phyloP scores from a whole-genome alignment of 352 stramenopile species.

The Pelagophyceae sp. region DNA sequence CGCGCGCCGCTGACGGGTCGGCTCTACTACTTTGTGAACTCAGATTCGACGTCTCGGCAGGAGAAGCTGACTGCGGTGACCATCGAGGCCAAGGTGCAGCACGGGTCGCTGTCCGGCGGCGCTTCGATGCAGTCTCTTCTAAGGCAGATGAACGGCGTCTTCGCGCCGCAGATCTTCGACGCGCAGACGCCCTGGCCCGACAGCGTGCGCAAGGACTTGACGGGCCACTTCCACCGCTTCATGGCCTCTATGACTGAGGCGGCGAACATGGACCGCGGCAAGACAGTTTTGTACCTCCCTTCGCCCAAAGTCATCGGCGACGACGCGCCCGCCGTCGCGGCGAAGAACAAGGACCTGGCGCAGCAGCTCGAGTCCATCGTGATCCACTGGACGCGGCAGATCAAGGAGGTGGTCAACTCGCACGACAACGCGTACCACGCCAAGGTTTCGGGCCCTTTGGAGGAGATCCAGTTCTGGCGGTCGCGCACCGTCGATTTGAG shows the following conservation, averaged over 20 bases:
- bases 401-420: constrained; percentile 92
- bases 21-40: not conserved
- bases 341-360: constrained; percentile 77
- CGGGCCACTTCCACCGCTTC: constrained; percentile 82
- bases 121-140: not conserved
- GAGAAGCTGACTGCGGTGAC: not conserved
- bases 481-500: constrained; percentile 77
- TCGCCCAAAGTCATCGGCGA: constrained; percentile 51
- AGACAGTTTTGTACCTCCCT: constrained; percentile 84
- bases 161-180: constrained; percentile 30
- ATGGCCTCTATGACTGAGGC: constrained; percentile 87
- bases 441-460: constrained; percentile 73
- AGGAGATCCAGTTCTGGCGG: constrained; percentile 92
- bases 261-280: constrained; percentile 70
- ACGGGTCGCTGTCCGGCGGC: not conserved
- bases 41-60: not conserved
- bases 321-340: not conserved
- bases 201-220: constrained; percentile 84
- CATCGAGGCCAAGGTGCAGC: not conserved
- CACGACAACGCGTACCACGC: constrained; percentile 79
- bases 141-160: constrained; percentile 23
- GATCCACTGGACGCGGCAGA: constrained; percentile 91
- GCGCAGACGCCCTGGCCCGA: constrained; percentile 70
- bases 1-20: not conserved
- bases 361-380: constrained; percentile 89